A percentile compares a stretch with the other conserved stretches of the same genome.
These are phyloP conservation scores for Spergularia azorica DNA, from an alignment of 179 eudicot species.

Conservation along the genomic window DNA sequence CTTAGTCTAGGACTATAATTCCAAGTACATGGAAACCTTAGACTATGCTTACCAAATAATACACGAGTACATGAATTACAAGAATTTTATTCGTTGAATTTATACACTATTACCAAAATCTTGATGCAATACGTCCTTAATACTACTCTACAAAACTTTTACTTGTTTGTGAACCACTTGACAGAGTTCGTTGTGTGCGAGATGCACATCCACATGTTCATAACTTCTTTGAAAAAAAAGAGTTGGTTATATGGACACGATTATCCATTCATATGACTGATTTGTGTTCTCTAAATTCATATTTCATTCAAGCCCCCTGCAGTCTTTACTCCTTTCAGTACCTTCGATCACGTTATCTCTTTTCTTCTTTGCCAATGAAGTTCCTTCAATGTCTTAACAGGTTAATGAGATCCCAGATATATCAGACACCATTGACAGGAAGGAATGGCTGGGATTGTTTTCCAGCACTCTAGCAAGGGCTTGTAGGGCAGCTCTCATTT, in stretches of 20 bases:
- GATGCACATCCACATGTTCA: neutral
- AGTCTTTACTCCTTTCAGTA: neutral
- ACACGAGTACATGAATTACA: too few relatives aligned
- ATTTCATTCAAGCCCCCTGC: neutral
- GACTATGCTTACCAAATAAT: too few relatives aligned
- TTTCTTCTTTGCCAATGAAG: slow-evolving; percentile 21
- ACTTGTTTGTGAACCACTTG: neutral
- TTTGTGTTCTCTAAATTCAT: neutral
- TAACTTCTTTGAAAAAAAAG: neutral
- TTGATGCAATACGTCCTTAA: neutral
- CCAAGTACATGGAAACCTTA: too few relatives aligned
- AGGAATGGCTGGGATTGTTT: slow-evolving; percentile 47
- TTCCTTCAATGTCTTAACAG: slow-evolving; percentile 42
- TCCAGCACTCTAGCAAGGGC: slow-evolving; percentile 49
- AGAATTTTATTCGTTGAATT: too few relatives aligned
- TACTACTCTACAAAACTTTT: neutral
- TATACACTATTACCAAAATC: too few relatives aligned
- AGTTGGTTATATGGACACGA: neutral
- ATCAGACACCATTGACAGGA: slow-evolving; percentile 35
- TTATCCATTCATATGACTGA: neutral
- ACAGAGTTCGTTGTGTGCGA: too few relatives aligned
- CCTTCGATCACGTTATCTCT: slow-evolving; percentile 1
- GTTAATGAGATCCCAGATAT: slow-evolving; percentile 56
- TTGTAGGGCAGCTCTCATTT: slow-evolving; percentile 56
- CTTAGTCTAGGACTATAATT: too few relatives aligned